Evolutionary conservation across 352 stramenopile species (phyloP).

Genomic region (Globisporangium iwayamae): DNA sequence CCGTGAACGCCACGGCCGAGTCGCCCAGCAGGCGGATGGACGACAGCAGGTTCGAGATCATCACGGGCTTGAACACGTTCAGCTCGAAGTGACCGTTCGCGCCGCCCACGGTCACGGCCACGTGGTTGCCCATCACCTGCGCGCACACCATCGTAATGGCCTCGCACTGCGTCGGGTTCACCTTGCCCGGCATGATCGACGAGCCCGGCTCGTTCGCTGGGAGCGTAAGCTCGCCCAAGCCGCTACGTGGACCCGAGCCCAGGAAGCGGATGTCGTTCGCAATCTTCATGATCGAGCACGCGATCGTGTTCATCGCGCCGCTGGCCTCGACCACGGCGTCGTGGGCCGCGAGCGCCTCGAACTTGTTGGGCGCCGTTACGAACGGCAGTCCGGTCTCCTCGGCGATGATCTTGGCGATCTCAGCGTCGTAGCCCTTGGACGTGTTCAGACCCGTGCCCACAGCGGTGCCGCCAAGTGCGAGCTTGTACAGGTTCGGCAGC

Average conservation of each 20-base stretch:
- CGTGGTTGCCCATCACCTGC: constrained; percentile 95
- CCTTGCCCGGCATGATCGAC: constrained; percentile 75
- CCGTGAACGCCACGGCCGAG: constrained; percentile 84
- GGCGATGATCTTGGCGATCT: constrained; percentile 92
- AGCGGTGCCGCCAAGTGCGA: constrained; percentile 93
- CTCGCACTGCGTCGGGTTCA: constrained; percentile 92
- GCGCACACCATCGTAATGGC: constrained; percentile 96
- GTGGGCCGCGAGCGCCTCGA: constrained; percentile 75
- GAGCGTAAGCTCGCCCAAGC: constrained; percentile 58
- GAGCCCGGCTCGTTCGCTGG: constrained; percentile 68
- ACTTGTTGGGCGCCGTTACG: constrained; percentile 97
- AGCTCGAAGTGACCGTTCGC: constrained; percentile 96
- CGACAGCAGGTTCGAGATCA: constrained; percentile 87
- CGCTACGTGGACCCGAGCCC: constrained; percentile 52
- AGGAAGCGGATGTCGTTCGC: constrained; percentile 76
- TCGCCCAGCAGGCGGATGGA: constrained; percentile 88
- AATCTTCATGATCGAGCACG: constrained; percentile 76
- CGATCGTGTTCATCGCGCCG: constrained; percentile 68
- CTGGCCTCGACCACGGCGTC: constrained; percentile 68
- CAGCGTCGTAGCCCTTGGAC: constrained; percentile 89
- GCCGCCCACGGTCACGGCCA: constrained; percentile 90
- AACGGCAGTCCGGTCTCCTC: constrained; percentile 93
- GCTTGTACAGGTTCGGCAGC: constrained; percentile 87
- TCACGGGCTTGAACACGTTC: constrained; percentile 98
- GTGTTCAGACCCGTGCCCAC: constrained; percentile 94